These are phyloP conservation scores for Neckera pumila DNA, from an alignment of 225 moss, liverwort and hornwort genomes.

Conservation along the genomic window DNA sequence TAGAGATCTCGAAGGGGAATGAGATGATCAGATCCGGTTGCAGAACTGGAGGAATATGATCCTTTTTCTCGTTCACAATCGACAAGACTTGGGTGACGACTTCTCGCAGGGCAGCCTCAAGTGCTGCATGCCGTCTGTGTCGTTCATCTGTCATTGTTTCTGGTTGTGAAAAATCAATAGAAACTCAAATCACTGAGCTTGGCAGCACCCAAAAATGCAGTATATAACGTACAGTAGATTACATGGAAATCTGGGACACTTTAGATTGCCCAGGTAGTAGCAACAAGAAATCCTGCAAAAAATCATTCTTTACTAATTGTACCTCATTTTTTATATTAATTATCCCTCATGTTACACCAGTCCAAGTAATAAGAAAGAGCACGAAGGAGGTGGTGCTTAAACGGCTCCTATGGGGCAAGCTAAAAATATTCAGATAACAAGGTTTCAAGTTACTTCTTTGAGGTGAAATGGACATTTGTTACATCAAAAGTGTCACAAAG, in stretches of 20 bases:
- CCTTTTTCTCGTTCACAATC: constrained; percentile 75
- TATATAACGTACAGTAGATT: background rate
- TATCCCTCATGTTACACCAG: background rate
- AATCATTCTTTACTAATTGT: background rate
- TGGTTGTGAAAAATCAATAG: background rate
- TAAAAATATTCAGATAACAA: background rate
- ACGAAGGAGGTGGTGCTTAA: background rate
- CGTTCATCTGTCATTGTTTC: constrained; percentile 54
- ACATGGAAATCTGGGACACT: background rate
- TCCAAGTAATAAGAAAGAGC: background rate
- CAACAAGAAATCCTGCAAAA: background rate
- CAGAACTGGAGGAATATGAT: constrained; percentile 75
- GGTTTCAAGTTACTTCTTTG: background rate
- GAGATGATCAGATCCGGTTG: constrained; percentile 45
- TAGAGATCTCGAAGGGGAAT: constrained; percentile 76
- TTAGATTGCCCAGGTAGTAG: background rate
- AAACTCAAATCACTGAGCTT: background rate
- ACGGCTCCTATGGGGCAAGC: background rate
- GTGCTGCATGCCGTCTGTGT: constrained; percentile 41
- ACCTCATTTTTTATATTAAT: background rate
- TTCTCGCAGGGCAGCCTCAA: constrained; percentile 61
- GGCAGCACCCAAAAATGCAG: background rate
- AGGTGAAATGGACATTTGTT: background rate
- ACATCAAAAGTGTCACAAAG: background rate
- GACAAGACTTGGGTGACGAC: constrained; percentile 56